Percentiles rank a stretch among this genome's conserved stretches.
Conservation (phyloP, 2,329 filamentous ascomycete genomes). For the Macrophomina phaseolina region DNA sequence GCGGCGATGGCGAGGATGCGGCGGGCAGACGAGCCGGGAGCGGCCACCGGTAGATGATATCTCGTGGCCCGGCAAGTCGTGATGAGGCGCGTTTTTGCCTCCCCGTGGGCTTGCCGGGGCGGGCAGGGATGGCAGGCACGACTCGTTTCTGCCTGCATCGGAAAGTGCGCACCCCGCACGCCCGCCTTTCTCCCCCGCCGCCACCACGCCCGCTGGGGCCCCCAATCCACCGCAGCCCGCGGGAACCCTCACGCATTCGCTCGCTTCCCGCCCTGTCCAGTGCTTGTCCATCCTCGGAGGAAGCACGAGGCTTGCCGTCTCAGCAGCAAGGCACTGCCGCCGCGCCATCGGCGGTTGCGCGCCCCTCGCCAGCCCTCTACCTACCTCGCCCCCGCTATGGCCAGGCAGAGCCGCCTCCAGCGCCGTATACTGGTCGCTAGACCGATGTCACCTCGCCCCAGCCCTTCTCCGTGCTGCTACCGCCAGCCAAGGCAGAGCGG, state of each 20-base stretch:
- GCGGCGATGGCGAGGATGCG: too few relatives aligned
- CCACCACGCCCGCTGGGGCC: not conserved
- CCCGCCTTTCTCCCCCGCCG: constrained; percentile 6
- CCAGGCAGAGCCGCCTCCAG: not conserved
- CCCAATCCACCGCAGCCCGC: constrained; percentile 23
- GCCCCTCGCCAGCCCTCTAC: not conserved
- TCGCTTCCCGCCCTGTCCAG: not conserved
- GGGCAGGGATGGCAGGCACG: not conserved
- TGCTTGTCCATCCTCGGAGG: too few relatives aligned
- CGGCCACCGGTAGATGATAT: not conserved
- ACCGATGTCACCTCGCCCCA: constrained; percentile 5
- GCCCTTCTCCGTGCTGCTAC: not conserved
- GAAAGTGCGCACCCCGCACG: constrained; percentile 15
- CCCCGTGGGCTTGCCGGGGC: not conserved
- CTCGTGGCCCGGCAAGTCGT: constrained; percentile 13
- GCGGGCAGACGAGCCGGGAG: not conserved
- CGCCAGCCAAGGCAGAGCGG: not conserved
- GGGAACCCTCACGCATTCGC: constrained; percentile 1
- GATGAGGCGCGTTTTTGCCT: not conserved
- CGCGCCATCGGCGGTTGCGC: not conserved
- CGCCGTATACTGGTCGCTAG: not conserved
- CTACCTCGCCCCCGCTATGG: not conserved
- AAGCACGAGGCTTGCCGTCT: not conserved
- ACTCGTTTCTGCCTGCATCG: not conserved
- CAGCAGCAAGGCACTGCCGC: constrained; percentile 14